Conservation (phyloP, 495 filamentous ascomycete genomes). For the Usnea hakonensis region DNA sequence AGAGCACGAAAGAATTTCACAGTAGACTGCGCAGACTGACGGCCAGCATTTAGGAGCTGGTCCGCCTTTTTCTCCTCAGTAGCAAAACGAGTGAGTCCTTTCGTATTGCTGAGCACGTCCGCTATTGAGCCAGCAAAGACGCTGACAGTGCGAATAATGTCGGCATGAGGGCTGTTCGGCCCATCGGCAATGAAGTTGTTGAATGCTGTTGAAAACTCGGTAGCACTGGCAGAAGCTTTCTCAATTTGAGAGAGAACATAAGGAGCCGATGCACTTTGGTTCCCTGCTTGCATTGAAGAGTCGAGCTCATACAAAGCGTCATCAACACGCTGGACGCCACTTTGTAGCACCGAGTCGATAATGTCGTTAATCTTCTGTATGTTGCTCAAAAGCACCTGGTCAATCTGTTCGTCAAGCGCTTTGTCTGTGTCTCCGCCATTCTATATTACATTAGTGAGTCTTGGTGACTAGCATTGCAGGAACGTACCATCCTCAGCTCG, state of each 20-base stretch:
- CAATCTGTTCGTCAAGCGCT: constrained; percentile 82
- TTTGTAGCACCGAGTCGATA: constrained; percentile 91
- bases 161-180: constrained; percentile 81
- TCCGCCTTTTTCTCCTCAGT: constrained; percentile 92
- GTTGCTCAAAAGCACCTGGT: constrained; percentile 74
- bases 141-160: constrained; percentile 87
- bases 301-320: constrained; percentile 96
- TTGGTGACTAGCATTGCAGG: not conserved
- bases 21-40: constrained; percentile 77
- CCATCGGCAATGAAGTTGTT: constrained; percentile 97
- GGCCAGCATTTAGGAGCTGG: constrained; percentile 68
- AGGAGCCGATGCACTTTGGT: constrained; percentile 93
- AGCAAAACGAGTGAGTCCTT: constrained; percentile 87
- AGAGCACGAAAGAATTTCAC: constrained; percentile 94
- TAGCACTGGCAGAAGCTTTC: constrained; percentile 89
- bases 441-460: constrained; percentile 23
- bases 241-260: constrained; percentile 95
- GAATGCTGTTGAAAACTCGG: constrained; percentile 94
- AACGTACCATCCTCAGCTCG: constrained; percentile 57
- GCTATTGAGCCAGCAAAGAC: constrained; percentile 84
- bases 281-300: constrained; percentile 95
- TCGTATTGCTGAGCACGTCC: constrained; percentile 92
- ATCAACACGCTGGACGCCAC: constrained; percentile 89
- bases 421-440: constrained; percentile 68
- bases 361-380: constrained; percentile 93